Evolutionary conservation across 2,329 filamentous ascomycete genomes (phyloP), one percentile per base, ranked within the genome.

Genomic region (Paraconiothyrium sp.): DNA sequence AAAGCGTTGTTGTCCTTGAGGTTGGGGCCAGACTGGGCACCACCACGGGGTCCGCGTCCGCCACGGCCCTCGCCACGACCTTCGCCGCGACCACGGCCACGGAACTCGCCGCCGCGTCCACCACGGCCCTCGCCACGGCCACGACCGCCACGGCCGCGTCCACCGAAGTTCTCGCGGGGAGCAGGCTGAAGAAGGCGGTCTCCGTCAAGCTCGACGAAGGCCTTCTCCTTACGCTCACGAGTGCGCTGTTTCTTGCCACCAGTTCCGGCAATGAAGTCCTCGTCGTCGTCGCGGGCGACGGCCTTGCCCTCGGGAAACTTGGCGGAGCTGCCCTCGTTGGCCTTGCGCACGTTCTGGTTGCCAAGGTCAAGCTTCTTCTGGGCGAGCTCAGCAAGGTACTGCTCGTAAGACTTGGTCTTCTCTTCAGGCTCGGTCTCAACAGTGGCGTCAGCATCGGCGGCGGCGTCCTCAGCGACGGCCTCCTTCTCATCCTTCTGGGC

Each of bases 291-390:
- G 69, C 84, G 84, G 74, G 79, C 74, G 73, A 88, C 72, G 66
- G 85, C 82, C 85, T 94, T 96, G 79, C 93, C 93, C 75, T 87
- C 85, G 75, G 91, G 92, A 92, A 94, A 97, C 88, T 97, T 95
- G 88, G 95, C 94, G 86, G 93, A 92, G 85, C 85, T 87, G 76
- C 94, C 94, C 85, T 97, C 94, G 86, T 98, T 97, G 81, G 94
- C 84, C 85, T 93, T 89, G 84, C 95, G 94, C 77, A 93, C 86
- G 76, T 92, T 87, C 72, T 87, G 87, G 67, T 85, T 81, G 72
- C 84, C 86, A 62, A 94, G 87, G 69, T 88, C 87, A 68, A 88
- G 83, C 84, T 93, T 94, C 88, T 94, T 94, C 81, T 89, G 86
- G 61, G 87, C 87, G 77, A 85, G 85, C 79, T 92, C 88, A 78